Evolutionary conservation across 148 eudicot species (phyloP).

Genomic region (Rhododendron henanense): DNA sequence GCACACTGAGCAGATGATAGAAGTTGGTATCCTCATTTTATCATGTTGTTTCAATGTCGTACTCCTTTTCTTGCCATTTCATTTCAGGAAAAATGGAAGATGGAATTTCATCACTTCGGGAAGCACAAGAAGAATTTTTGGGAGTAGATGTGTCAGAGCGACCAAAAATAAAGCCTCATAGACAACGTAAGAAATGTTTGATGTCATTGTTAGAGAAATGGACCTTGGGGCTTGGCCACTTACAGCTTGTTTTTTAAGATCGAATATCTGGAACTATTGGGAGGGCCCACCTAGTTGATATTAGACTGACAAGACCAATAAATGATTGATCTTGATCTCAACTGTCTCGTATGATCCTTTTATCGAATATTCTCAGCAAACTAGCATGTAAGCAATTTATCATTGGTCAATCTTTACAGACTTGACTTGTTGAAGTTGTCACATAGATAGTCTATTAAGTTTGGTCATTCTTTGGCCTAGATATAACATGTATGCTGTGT

Average conservation of each 20-base stretch:
- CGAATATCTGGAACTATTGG: not conserved
- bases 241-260: not conserved
- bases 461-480: not conserved
- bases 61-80: not conserved
- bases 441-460: not conserved
- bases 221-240: not conserved
- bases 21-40: not conserved
- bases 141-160: constrained; percentile 14
- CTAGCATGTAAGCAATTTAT: not conserved
- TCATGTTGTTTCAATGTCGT: not conserved
- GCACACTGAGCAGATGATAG: not conserved
- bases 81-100: constrained; percentile 38
- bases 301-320: not conserved
- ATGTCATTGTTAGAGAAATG: not conserved
- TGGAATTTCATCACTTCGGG: constrained; percentile 23
- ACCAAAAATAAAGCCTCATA: constrained; percentile 39
- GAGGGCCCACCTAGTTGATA: not conserved
- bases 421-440: not conserved
- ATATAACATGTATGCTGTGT: not conserved
- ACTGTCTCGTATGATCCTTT: not conserved
- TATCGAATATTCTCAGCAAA: not conserved
- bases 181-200: constrained; percentile 45
- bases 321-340: not conserved
- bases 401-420: not conserved
- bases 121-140: constrained; percentile 19